phyloP scores from a whole-genome alignment of 2,329 filamentous ascomycete genomes.

The Fusarium pseudocircinatum region DNA sequence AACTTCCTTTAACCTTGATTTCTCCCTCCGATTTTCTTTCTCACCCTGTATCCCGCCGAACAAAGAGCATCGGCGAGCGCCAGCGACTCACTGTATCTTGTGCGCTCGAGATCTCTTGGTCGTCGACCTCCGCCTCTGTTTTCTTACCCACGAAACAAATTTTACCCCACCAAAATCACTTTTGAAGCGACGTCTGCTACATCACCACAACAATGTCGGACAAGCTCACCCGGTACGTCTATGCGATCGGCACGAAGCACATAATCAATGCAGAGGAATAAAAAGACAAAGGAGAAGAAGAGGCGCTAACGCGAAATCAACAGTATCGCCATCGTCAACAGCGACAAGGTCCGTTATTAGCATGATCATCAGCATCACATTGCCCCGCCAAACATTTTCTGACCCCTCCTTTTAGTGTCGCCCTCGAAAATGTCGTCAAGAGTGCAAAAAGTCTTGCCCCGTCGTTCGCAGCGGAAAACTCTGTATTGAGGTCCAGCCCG shows the following conservation, averaged over 20 bases:
- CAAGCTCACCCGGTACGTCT: constrained; percentile 90
- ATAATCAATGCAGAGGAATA: not conserved
- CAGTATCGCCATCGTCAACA: constrained; percentile 98
- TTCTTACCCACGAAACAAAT: constrained; percentile 23
- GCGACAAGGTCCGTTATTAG: constrained; percentile 79
- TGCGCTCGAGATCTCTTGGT: constrained; percentile 29
- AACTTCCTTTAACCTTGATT: constrained; percentile 30
- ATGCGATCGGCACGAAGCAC: not conserved
- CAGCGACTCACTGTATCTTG: constrained; percentile 32
- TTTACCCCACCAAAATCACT: constrained; percentile 30
- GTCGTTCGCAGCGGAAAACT: constrained; percentile 97
- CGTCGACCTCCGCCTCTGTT: constrained; percentile 9
- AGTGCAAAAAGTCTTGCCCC: constrained; percentile 98
- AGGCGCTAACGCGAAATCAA: constrained; percentile 39
- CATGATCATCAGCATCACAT: constrained; percentile 24
- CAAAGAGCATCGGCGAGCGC: constrained; percentile 37
- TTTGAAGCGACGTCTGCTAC: constrained; percentile 31
- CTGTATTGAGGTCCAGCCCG: constrained; percentile 90
- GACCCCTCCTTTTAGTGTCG: constrained; percentile 49
- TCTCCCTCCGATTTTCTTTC: constrained; percentile 11
- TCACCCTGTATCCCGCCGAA: constrained; percentile 21
- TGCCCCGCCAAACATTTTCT: constrained; percentile 42
- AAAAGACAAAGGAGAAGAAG: not conserved
- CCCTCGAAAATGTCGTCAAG: constrained; percentile 87
- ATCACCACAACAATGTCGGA: constrained; percentile 75